Conservation (phyloP, 768 basidiomycete genomes). For the Sutorius australiensis region DNA sequence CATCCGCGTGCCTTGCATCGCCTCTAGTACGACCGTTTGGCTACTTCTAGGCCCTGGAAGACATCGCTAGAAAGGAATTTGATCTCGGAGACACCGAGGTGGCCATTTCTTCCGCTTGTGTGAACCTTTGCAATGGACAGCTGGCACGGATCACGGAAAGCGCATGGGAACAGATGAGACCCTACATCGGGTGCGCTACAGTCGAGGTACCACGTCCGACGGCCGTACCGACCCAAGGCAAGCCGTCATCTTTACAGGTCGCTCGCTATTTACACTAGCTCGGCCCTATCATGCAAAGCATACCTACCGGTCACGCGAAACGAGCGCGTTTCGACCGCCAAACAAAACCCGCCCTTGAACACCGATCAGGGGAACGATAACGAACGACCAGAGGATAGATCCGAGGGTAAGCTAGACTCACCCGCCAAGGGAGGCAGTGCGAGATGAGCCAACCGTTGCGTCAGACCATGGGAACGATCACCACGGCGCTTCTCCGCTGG, state of each 20-base stretch:
- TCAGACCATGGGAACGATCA: constrained; percentile 7
- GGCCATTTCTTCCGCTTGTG: constrained; percentile 16
- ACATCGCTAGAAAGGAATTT: constrained; percentile 20
- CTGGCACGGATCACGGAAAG: constrained; percentile 22
- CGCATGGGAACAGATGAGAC: constrained; percentile 17
- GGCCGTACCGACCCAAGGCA: background rate
- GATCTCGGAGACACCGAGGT: constrained; percentile 16
- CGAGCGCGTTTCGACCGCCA: background rate
- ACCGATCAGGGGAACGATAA: background rate
- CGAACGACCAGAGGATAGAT: background rate
- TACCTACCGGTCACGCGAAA: background rate
- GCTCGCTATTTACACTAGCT: background rate
- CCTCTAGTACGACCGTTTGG: background rate
- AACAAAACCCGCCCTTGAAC: background rate
- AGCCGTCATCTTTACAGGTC: background rate
- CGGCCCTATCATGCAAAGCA: background rate
- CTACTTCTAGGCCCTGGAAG: constrained; percentile 11
- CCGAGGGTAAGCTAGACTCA: too few relatives aligned
- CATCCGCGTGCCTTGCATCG: background rate
- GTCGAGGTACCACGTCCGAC: constrained; percentile 2
- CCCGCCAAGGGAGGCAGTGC: background rate
- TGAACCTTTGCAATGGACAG: constrained; percentile 16
- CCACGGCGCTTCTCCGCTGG: background rate
- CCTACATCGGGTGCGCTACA: constrained; percentile 24
- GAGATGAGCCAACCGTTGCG: background rate